Base-by-base conservation (phyloP, 768 basidiomycete genomes). In the Leccinum variicolor region DNA sequence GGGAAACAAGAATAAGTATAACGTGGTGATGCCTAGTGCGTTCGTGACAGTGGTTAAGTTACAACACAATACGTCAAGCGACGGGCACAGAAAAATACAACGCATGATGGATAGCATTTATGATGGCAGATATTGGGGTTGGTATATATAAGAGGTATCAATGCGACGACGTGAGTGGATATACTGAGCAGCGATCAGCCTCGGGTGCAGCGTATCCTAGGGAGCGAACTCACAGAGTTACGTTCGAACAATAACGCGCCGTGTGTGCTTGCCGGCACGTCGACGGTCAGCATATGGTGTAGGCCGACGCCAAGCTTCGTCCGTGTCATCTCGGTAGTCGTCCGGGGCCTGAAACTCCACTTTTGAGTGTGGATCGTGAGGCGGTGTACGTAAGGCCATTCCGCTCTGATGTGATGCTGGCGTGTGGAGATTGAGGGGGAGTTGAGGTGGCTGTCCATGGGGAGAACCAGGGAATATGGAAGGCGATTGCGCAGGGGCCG, bases 221-320 rank as follows among this genome's bases (percentile, higher is more conserved):
- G 25, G 10, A 19, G 41, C 0, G 15, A 2, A 60, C 56, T 53
- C 50, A 63, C 61, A 17, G 31, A 11, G 25, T 71, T 57, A 74
- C 39, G 43, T 60, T 49, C 81, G 74, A 57, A 87, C 83, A 60
- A 90, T 83, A 33, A 90, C 84, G 53, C 89, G 81, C 66, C 78
- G 79, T 23, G 89, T 91, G 68, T 91, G 89, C 69, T 92, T 92
- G 51, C 89, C 89, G 52, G 89, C 89, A 56, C 89, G 78, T 55
- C 89, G 77, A 23, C 89, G 83, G 69, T 90, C 89, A 41, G 82
- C 81, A 65, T 86, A 84, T 21, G 89, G 88, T 71, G 84, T 89
- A 1, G 89, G 86, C 46, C 81, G 75, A 29, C 84, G 76, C 89
- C 89, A 90, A 26, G 84, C 75, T 60, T 90, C 87, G 67, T 90